These are phyloP conservation scores for Aegle marmelos DNA, from an alignment of 345 rosid genomes.

Conservation along the genomic window DNA sequence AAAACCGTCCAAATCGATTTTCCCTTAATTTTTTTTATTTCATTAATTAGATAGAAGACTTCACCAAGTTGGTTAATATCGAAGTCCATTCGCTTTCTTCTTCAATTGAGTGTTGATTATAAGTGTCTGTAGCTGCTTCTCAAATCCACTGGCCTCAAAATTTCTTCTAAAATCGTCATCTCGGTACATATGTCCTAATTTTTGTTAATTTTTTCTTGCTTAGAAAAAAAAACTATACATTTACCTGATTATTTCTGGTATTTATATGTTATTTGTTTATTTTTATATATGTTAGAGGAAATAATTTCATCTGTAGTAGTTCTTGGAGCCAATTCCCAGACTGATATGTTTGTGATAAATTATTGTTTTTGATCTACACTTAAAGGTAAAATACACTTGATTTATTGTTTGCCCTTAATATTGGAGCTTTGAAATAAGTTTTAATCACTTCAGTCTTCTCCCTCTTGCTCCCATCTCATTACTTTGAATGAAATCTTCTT, in stretches of 20 bases:
- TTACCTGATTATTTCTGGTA: background rate
- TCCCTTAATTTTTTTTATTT: background rate
- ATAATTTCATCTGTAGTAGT: background rate
- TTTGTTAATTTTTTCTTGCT: background rate
- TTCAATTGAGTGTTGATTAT: background rate
- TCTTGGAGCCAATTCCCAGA: slow-evolving; percentile 3
- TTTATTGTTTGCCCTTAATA: background rate
- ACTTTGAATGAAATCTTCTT: too few relatives aligned
- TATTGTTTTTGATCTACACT: slow-evolving; percentile 25
- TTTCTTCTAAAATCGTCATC: slow-evolving; percentile 4
- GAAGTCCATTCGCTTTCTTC: background rate
- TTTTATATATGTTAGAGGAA: background rate
- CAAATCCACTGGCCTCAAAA: slow-evolving; percentile 27
- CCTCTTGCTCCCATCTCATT: background rate
- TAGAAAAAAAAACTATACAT: background rate
- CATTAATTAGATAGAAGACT: background rate
- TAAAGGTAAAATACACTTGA: background rate
- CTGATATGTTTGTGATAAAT: background rate
- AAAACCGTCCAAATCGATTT: slow-evolving; percentile 19
- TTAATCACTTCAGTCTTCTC: background rate
- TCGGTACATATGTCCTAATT: slow-evolving; percentile 15
- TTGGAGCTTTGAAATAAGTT: too few relatives aligned
- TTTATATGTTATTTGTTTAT: too few relatives aligned
- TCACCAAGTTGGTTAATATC: background rate
- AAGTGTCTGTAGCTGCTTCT: slow-evolving; percentile 29